Evolutionary conservation across 73 alveolate genomes (phyloP).

Genomic region (Tetrahymena borealis): DNA sequence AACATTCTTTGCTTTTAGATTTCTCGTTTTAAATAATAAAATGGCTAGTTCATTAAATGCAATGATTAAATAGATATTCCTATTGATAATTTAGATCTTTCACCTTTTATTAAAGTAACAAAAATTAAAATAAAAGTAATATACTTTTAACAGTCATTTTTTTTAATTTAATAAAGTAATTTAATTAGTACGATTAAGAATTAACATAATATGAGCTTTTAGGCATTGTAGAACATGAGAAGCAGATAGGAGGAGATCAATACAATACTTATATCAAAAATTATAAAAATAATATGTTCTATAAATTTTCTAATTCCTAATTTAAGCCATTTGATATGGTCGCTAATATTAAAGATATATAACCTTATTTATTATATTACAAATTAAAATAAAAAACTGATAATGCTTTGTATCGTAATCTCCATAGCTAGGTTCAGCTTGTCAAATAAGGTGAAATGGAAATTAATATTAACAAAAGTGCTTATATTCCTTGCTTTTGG

Average conservation of each 20-base stretch:
- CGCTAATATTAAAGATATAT: neutral
- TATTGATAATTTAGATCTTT: neutral
- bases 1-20: neutral
- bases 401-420: neutral
- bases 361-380: neutral
- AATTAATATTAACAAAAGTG: neutral
- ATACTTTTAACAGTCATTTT: no score
- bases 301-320: neutral
- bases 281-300: neutral
- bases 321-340: neutral
- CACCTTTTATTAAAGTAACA: neutral
- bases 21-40: neutral
- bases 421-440: neutral
- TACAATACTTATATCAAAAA: neutral
- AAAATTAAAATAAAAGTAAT: no score
- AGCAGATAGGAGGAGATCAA: neutral
- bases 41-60: neutral
- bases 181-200: neutral
- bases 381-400: neutral
- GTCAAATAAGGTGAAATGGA: neutral
- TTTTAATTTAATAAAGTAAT: no score
- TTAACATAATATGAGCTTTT: neutral
- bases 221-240: neutral
- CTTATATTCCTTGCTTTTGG: neutral
- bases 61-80: neutral